phyloP scores from a whole-genome alignment of 208 protist genomes.

The Crithidia brevicula region DNA sequence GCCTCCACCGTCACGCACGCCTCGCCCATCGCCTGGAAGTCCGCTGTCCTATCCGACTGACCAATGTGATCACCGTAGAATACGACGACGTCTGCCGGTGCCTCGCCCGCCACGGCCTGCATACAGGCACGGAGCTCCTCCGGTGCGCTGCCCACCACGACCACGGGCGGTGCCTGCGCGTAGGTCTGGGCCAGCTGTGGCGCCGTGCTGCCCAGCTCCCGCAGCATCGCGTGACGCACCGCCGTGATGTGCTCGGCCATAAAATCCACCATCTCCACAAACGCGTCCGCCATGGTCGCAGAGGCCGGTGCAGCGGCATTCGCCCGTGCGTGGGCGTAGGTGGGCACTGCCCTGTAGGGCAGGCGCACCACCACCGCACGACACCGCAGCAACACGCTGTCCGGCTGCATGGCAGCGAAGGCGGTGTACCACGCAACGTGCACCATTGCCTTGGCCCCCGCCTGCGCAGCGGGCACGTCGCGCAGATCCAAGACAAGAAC shows the following conservation, averaged over 20 bases:
- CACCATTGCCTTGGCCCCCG: constrained; percentile 26
- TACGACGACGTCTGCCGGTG: constrained; percentile 27
- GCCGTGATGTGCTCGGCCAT: constrained; percentile 61
- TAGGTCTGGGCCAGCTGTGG: constrained; percentile 1
- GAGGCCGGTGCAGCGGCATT: not conserved
- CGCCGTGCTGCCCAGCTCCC: constrained; percentile 1
- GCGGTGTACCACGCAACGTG: constrained; percentile 69
- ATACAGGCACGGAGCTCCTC: constrained; percentile 20
- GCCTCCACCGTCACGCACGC: constrained; percentile 26
- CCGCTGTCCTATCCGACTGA: not conserved
- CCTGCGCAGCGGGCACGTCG: constrained; percentile 32
- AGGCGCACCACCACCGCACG: constrained; percentile 61
- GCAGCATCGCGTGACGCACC: constrained; percentile 31
- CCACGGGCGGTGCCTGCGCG: constrained; percentile 17
- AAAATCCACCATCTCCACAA: constrained; percentile 58
- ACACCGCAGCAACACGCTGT: constrained; percentile 34
- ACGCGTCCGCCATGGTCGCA: constrained; percentile 21
- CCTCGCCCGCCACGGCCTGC: constrained; percentile 4
- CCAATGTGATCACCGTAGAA: constrained; percentile 51
- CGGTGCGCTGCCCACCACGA: constrained; percentile 31
- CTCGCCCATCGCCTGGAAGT: constrained; percentile 16
- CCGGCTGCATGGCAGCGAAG: constrained; percentile 52
- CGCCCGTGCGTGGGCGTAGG: constrained; percentile 6
- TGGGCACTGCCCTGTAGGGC: constrained; percentile 51
- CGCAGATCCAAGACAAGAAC: constrained; percentile 69